Percentiles rank a stretch among this genome's conserved stretches.
phyloP scores from a whole-genome alignment of 768 basidiomycete genomes.

The Suillus bovinus region DNA sequence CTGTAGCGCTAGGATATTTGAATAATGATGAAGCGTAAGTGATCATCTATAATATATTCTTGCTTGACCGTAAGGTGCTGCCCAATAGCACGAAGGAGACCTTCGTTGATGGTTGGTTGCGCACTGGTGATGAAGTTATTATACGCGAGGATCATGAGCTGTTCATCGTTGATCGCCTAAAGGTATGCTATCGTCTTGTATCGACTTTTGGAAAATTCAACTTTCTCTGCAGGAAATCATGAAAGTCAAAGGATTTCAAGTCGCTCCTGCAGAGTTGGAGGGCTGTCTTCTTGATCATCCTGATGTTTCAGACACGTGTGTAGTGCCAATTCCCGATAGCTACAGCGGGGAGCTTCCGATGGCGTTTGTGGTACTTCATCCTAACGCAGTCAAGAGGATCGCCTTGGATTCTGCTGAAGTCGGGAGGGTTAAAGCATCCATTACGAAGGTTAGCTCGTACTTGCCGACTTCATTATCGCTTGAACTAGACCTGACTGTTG shows the following conservation, averaged over 20 bases:
- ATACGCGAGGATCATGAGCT: constrained; percentile 56
- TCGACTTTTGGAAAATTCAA: neutral
- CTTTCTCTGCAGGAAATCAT: constrained; percentile 52
- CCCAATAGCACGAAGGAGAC: constrained; percentile 60
- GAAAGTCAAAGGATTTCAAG: constrained; percentile 73
- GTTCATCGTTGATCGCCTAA: constrained; percentile 63
- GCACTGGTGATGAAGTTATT: constrained; percentile 65
- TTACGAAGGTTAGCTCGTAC: constrained; percentile 42
- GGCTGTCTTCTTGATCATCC: constrained; percentile 61
- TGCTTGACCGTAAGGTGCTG: neutral
- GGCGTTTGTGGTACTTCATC: constrained; percentile 61
- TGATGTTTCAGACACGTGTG: constrained; percentile 62
- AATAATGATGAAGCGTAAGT: constrained; percentile 64
- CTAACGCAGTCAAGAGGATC: constrained; percentile 39
- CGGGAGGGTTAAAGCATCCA: constrained; percentile 42
- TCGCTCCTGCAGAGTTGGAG: constrained; percentile 73
- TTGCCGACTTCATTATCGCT: neutral
- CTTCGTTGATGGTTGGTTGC: constrained; percentile 72
- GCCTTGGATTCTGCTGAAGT: constrained; percentile 29
- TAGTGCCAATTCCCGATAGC: constrained; percentile 66
- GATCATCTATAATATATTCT: neutral
- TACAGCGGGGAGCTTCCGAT: constrained; percentile 73
- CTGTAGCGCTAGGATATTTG: constrained; percentile 45
- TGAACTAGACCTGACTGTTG: constrained; percentile 9
- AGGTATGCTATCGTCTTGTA: constrained; percentile 37